Conservation (phyloP, 2,329 filamentous ascomycete species). For the Aspergillus pseudoviridinutans region DNA sequence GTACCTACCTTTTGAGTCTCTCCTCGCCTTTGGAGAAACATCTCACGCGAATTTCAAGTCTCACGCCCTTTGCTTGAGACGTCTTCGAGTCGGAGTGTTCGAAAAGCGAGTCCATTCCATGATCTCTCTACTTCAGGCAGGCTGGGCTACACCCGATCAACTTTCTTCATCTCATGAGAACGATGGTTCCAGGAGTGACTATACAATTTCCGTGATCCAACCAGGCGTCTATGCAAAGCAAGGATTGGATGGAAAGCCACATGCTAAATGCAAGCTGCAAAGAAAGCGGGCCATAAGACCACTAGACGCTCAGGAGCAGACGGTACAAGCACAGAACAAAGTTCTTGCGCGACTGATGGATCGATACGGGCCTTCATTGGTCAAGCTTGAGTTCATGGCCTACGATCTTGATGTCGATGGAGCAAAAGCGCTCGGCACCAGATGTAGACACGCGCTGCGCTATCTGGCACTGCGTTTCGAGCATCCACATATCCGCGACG, state of each 20-base stretch:
- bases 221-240: not conserved
- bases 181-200: slow-evolving; percentile 5
- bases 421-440: slow-evolving; percentile 21
- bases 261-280: not conserved
- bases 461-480: slow-evolving; percentile 34
- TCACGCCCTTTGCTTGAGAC: slow-evolving; percentile 25
- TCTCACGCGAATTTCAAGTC: slow-evolving; percentile 23
- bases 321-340: slow-evolving; percentile 22
- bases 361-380: slow-evolving; percentile 25
- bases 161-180: slow-evolving; percentile 1
- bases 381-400: slow-evolving; percentile 28
- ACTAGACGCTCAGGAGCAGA: slow-evolving; percentile 14
- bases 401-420: slow-evolving; percentile 28
- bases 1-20: slow-evolving; percentile 23
- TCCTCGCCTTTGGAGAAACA: slow-evolving; percentile 31
- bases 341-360: slow-evolving; percentile 19
- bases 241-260: not conserved
- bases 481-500: slow-evolving; percentile 32
- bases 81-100: slow-evolving; percentile 31
- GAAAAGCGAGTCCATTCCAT: slow-evolving; percentile 29
- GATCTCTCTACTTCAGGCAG: slow-evolving; percentile 28
- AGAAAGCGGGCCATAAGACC: not conserved
- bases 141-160: slow-evolving; percentile 20
- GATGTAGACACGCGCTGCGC: slow-evolving; percentile 21
- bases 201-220: slow-evolving; percentile 16